Percentiles rank a stretch among this genome's conserved stretches.
Evolutionary conservation across 352 stramenopile species (phyloP).

Genomic region (Phytophthora quininea): DNA sequence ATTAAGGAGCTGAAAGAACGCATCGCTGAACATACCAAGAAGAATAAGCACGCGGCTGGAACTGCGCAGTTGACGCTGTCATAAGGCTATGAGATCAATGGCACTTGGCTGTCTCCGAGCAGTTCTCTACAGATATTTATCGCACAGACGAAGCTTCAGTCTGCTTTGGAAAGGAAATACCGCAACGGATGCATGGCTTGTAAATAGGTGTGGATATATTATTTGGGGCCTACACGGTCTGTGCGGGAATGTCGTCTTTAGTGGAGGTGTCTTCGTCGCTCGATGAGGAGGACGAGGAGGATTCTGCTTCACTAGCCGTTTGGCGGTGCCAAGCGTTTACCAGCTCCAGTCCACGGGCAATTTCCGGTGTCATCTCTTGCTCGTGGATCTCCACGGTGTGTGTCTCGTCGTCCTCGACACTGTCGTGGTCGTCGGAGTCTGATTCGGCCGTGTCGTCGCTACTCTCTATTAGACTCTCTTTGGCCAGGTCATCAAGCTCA

Average conservation of each 20-base stretch:
- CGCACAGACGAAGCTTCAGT: neutral
- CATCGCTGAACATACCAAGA: slow-evolving; percentile 78
- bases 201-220: slow-evolving; percentile 42
- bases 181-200: neutral
- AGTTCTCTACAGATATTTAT: neutral
- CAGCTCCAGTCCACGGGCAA: slow-evolving; percentile 65
- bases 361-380: slow-evolving; percentile 43
- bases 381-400: slow-evolving; percentile 29
- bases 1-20: slow-evolving; percentile 79
- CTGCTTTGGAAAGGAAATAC: neutral
- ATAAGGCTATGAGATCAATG: neutral
- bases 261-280: slow-evolving; percentile 20
- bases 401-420: slow-evolving; percentile 9
- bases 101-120: too few species aligned
- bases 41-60: slow-evolving; percentile 56
- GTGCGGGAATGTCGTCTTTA: slow-evolving; percentile 21
- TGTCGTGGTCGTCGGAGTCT: slow-evolving; percentile 55
- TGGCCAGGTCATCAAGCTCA: slow-evolving; percentile 45
- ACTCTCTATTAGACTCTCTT: slow-evolving; percentile 61
- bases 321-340: slow-evolving; percentile 73
- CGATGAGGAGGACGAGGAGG: slow-evolving; percentile 10
- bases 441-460: slow-evolving; percentile 73
- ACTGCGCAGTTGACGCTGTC: neutral
- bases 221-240: slow-evolving; percentile 38
- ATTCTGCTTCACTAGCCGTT: slow-evolving; percentile 32